A percentile compares a stretch with the other conserved stretches of the same genome.
These are phyloP conservation scores for Komagataella pseudopastoris DNA, from an alignment of 805 yeast species.

Conservation along the genomic window DNA sequence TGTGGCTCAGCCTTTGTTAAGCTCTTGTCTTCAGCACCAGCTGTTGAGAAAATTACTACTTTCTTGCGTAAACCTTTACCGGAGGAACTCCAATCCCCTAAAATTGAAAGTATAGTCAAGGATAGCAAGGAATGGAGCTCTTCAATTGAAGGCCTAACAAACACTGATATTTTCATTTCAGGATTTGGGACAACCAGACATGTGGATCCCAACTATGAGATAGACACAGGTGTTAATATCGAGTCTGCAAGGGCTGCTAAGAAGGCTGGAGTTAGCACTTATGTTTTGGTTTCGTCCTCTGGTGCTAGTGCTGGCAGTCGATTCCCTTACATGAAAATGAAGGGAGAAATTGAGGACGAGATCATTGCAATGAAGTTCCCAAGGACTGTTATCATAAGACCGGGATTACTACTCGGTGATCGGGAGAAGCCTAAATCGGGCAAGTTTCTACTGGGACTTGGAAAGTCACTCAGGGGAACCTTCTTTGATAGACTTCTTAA, in stretches of 20 bases:
- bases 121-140: conserved; percentile 39
- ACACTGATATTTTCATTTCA: conserved; percentile 32
- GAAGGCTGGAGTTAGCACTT: conserved; percentile 51
- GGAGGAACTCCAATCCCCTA: conserved; percentile 9
- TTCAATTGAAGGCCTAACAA: conserved; percentile 14
- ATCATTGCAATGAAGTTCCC: conserved; percentile 49
- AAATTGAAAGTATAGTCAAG: conserved; percentile 26
- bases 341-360: conserved; percentile 68
- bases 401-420: conserved; percentile 62
- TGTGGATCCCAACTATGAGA: conserved; percentile 60
- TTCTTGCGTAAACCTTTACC: conserved; percentile 34
- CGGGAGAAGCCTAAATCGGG: conserved; percentile 30
- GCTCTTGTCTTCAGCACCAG: conserved; percentile 22
- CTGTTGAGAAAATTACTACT: conserved; percentile 28
- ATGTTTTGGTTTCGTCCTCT: conserved; percentile 48
- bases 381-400: conserved; percentile 63
- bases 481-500: conserved; percentile 15
- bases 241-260: conserved; percentile 64
- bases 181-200: conserved; percentile 68
- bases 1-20: conserved; percentile 50
- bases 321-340: conserved; percentile 52
- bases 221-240: conserved; percentile 65
- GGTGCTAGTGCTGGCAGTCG: conserved; percentile 50
- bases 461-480: conserved; percentile 19
- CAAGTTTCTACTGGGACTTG: conserved; percentile 13